Evolutionary conservation across 129 eudicot genomes (phyloP).

Genomic region (Flaveria trinervia): DNA sequence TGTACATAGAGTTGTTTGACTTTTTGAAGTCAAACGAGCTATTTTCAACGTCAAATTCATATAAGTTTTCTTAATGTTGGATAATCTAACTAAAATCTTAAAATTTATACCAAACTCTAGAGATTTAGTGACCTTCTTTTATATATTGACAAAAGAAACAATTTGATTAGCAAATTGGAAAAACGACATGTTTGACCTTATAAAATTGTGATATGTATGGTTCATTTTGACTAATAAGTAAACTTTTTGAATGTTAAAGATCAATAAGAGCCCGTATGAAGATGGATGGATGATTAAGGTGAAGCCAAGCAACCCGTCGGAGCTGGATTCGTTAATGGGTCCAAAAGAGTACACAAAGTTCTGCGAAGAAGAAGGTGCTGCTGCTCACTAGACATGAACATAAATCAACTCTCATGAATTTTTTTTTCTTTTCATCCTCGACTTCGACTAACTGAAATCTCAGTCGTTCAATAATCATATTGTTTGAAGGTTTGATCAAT

Average conservation of each 20-base stretch:
- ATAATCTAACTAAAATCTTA: neutral
- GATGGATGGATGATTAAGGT: constrained; percentile 98
- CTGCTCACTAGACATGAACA: constrained; percentile 50
- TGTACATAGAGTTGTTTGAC: neutral
- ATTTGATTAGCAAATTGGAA: neutral
- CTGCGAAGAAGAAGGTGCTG: constrained; percentile 95
- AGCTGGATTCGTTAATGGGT: constrained; percentile 74
- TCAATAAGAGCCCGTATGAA: constrained; percentile 81
- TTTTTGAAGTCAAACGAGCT: neutral
- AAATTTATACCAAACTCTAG: neutral
- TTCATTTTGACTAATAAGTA: constrained; percentile 9
- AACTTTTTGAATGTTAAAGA: constrained; percentile 41
- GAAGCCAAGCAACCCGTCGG: constrained; percentile 85
- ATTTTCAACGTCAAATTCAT: neutral
- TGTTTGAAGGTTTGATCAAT: constrained; percentile 33
- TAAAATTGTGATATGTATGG: neutral
- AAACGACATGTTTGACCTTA: constrained; percentile 11
- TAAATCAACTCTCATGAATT: constrained; percentile 32
- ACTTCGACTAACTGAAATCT: constrained; percentile 34
- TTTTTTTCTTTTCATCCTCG: constrained; percentile 16
- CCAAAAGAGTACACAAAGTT: constrained; percentile 74
- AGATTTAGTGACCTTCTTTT: neutral
- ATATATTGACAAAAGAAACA: neutral
- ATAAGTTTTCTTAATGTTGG: neutral
- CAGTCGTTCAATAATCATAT: constrained; percentile 35